Base-by-base conservation (phyloP, 441 rosid species). In the Theobroma grandiflorum region DNA sequence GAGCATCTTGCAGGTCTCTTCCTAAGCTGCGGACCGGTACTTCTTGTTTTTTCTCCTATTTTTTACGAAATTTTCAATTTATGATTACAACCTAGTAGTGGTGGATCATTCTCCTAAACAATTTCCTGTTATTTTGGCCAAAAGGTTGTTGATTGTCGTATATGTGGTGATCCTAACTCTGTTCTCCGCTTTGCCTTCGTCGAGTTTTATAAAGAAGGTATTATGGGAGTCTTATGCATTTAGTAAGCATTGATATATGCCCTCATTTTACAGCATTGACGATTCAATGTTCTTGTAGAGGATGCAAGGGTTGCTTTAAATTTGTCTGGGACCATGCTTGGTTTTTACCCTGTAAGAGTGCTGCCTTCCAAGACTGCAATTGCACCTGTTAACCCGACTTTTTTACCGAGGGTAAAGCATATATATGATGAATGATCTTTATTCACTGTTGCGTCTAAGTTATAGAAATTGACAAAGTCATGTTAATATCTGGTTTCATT, bases 301-400 rank as follows among this genome's bases (percentile, higher is more conserved):
- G 93, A 96, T 76, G 98, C 99, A 42, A 89, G 85, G 86, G 86
- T 89, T 87, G 98, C 99, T 81, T 84, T 97, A 87, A 89, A 53
- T 85, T 89, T 97, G 90, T 85, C 94, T 0, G 99, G 98, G 18
- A 97, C 95, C 15, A 83, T 97, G 79, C 95, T 97, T 20, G 98
- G 99, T 31, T 94, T 82, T 85, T 95, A 95, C 87, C 99, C 99
- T 55, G 88, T 97, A 45, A 90, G 88, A 80, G 97, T 97, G 85
- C 86, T 95, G 87, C 98, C 99, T 82, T 97, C 99, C 55, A 97
- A 91, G 89, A 97, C 98, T 20, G 99, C 98, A 62, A 97, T 97
- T 76, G 98, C 98, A 37, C 99, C 99, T 66, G 99, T 97, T 80
- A 97, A 97, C 89, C 99, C 99, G 4, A 93, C 98, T 20, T 97